Evolutionary conservation across 2,329 filamentous ascomycete genomes (phyloP).

Genomic region (Botryotinia globosa): DNA sequence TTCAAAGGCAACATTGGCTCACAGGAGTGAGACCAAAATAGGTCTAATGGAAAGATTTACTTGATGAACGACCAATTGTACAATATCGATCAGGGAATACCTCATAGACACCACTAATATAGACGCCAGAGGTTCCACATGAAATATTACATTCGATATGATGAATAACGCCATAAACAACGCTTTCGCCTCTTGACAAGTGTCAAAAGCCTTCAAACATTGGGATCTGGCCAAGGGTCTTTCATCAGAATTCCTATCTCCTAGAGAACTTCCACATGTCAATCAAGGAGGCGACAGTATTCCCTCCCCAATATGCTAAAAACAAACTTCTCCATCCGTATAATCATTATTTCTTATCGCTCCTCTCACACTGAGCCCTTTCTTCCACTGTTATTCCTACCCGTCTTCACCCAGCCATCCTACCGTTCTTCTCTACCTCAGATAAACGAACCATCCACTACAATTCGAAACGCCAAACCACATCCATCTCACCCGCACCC

Average conservation of each 20-base stretch:
- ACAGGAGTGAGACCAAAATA: neutral
- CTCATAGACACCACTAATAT: neutral
- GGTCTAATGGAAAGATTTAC: neutral
- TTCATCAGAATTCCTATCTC: neutral
- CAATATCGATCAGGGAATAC: neutral
- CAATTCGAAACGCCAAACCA: neutral
- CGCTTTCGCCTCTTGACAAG: neutral
- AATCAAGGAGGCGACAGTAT: neutral
- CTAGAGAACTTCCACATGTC: neutral
- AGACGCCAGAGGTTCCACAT: neutral
- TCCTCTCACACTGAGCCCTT: neutral
- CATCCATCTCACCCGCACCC: neutral
- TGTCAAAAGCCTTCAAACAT: neutral
- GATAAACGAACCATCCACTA: neutral
- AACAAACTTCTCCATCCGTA: neutral
- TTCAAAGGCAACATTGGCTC: neutral
- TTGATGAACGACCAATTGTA: neutral
- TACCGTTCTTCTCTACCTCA: neutral
- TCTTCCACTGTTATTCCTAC: neutral
- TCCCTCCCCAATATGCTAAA: neutral
- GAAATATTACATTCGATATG: neutral
- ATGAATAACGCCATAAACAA: neutral
- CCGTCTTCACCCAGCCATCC: neutral
- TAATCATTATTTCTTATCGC: neutral
- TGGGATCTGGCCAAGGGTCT: neutral